Percentiles rank a stretch among this genome's conserved stretches.
These are phyloP conservation scores for Russula abietina DNA, from an alignment of 768 basidiomycete species.

Conservation along the genomic window DNA sequence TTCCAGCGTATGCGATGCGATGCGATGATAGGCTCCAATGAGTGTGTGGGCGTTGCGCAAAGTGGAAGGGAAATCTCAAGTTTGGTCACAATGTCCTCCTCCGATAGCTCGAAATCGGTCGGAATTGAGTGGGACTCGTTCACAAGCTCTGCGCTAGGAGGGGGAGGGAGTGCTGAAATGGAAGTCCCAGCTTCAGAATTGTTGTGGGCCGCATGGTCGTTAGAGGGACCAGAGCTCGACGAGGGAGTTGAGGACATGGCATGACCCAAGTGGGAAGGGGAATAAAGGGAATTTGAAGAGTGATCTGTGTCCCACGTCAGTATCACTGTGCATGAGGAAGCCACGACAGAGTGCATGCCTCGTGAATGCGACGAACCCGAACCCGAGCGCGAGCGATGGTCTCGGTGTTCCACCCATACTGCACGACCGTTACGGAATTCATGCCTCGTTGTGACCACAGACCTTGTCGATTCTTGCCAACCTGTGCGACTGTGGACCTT, in stretches of 20 bases:
- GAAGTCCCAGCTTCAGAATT: constrained; percentile 12
- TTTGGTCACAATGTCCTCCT: constrained; percentile 52
- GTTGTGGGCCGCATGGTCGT: background rate
- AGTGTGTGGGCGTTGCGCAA: constrained; percentile 61
- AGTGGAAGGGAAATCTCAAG: constrained; percentile 56
- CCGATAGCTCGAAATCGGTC: constrained; percentile 29
- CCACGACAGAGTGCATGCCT: background rate
- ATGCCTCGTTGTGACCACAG: constrained; percentile 59
- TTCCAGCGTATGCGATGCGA: constrained; percentile 78
- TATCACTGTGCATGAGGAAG: background rate
- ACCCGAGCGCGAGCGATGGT: constrained; percentile 27
- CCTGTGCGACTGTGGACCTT: constrained; percentile 53
- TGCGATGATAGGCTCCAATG: constrained; percentile 67
- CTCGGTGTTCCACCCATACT: constrained; percentile 29
- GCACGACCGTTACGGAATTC: constrained; percentile 60
- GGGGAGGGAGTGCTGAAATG: background rate
- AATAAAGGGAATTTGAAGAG: background rate
- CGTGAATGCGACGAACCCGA: constrained; percentile 21
- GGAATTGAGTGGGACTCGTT: constrained; percentile 11
- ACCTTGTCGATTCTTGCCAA: constrained; percentile 53
- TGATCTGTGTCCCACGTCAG: background rate
- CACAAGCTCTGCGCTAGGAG: background rate
- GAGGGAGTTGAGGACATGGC: background rate
- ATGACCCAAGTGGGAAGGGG: background rate
- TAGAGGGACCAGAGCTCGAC: background rate